Base-by-base conservation (phyloP, 345 rosid genomes). In the Litchi chinensis region DNA sequence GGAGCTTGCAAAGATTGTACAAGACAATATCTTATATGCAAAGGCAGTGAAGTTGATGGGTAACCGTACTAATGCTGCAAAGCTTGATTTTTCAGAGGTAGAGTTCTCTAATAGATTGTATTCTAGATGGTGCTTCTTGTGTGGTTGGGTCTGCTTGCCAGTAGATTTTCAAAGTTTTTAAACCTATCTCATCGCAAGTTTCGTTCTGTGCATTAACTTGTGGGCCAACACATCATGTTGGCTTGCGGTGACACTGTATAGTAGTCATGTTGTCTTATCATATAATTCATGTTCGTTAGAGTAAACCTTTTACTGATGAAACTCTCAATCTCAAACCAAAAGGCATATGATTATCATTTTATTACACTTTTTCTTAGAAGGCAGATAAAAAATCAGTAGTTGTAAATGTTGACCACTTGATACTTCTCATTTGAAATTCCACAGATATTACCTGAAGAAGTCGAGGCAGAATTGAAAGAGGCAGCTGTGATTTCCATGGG, bases 401-500 rank as follows among this genome's bases (percentile, higher is more conserved):
- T 32, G 16, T 43, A 18, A 56, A 71, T 70, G 10, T 40, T 21
- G 10, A 59, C 60, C 56, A 32, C 26, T 12, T 43, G 3, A 18
- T 41, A 46, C 22, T 18, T 13, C 26, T n/a, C 6, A 50, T 32
- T 44, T 22, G 65, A 22, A 65, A 62, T 68, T 73, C 81, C 78
- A 5, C 81, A 94, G 97, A 71, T 93, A 73, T 74, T 96, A 67
- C 77, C 91, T 0, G 98, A 92, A 68, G 98, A 91, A 46, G 77
- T 91, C 80, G 98, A 96, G 81, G 69, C 87, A 3, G 94, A 91
- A 19, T 66, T 96, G 75, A 96, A 96, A 79, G 99, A 93, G 48
- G 97, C 98, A 8, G 87, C 97, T 48, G 80, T 89, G 73, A 94
- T 93, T 87, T 96, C 98, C 24, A 93, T 93, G 99, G 98, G 98